Base-by-base conservation (phyloP, 1,284 basidiomycete genomes). In the Rugosomyces carneus region DNA sequence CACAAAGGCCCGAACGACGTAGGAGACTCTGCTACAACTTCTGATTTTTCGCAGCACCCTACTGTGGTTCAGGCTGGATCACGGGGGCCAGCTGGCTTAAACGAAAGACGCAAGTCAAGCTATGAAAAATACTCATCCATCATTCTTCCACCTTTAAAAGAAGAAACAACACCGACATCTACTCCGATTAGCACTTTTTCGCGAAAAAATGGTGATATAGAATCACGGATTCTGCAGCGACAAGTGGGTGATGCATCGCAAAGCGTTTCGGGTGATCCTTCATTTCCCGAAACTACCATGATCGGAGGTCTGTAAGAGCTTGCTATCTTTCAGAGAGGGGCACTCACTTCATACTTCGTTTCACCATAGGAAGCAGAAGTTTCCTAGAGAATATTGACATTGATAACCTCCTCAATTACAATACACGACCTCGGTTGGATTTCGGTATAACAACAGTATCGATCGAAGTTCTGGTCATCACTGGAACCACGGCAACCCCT, bases 101-200 rank as follows among this genome's bases (percentile, higher is more conserved):
- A 51, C 20, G 82, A 86, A 56, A 80, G 73, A 54, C 73, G 80
- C 39, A 78, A 73, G 57, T 80, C 83, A 16, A 84, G 71, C 54
- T 79, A 77, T 55, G 84, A 85, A 49, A 78, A 71, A 53, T 84
- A 82, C 53, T 76, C 81, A 8, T 70, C 74, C 1, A 71, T 81
- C 36, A 65, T 67, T 26, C 62, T 88, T 57, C 84, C 86, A 19
- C 68, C 82, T 3, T 59, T 89, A 46, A 67, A 73, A 47, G 86
- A 89, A 61, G 86, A 81, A 57, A 69, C 67, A 44, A 84, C 82
- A 0, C 81, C 81, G 8, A 63, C 61, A n/a, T 60, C 69, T 7
- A 74, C 80, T 1, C 84, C 84, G 11, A 69, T 63, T 2, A 70
- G 70, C 13, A 81, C 81, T 0, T 58, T 82, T 40, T 64, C 73